A percentile compares a stretch with the other conserved stretches of the same genome.
phyloP scores from a whole-genome alignment of 129 eudicot genomes.

The Erigeron canadensis region DNA sequence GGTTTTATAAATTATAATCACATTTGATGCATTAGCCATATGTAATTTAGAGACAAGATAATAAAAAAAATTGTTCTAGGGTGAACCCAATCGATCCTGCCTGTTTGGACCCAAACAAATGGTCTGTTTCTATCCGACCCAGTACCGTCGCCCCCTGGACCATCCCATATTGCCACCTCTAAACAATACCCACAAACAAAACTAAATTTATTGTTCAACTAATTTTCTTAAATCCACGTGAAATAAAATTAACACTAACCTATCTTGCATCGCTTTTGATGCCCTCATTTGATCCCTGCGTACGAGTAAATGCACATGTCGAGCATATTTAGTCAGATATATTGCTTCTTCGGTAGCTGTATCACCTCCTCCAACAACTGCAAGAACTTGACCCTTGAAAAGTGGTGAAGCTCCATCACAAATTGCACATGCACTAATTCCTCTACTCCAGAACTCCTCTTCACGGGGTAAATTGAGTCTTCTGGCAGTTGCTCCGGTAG shows the following conservation, averaged over 20 bases:
- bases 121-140: background rate
- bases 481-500: conserved; percentile 94
- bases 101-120: too few species aligned
- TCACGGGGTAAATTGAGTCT: conserved; percentile 84
- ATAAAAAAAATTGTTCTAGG: background rate
- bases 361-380: conserved; percentile 99
- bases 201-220: conserved; percentile 11
- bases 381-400: conserved; percentile 93
- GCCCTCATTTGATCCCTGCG: conserved; percentile 90
- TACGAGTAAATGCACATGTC: conserved; percentile 94
- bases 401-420: conserved; percentile 99
- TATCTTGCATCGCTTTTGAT: conserved; percentile 99
- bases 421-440: conserved; percentile 98
- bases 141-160: background rate
- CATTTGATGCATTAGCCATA: background rate
- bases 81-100: background rate
- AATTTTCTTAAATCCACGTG: background rate
- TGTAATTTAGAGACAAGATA: background rate
- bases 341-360: conserved; percentile 99
- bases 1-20: background rate
- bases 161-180: background rate
- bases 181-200: conserved; percentile 17
- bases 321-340: conserved; percentile 93
- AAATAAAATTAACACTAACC: conserved; percentile 45
- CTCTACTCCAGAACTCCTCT: conserved; percentile 99